These are phyloP conservation scores for Fusarium anguioides DNA, from an alignment of 2,329 filamentous ascomycete genomes.

Conservation along the genomic window DNA sequence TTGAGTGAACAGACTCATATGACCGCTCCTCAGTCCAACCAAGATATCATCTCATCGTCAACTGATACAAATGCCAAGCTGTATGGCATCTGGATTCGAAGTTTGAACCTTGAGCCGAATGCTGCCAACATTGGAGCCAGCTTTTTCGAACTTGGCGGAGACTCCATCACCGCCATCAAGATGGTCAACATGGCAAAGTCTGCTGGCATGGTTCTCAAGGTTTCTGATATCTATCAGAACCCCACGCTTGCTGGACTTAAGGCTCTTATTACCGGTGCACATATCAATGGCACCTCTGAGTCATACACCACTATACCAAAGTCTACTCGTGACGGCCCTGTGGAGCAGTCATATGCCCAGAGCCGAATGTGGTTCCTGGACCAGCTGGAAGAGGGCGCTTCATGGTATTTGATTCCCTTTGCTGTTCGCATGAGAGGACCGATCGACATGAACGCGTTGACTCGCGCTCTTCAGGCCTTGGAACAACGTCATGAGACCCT, in stretches of 20 bases:
- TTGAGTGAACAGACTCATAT: neutral
- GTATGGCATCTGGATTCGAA: neutral
- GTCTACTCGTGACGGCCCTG: neutral
- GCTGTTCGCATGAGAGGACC: conserved; percentile 4
- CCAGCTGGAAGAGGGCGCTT: neutral
- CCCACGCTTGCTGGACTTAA: neutral
- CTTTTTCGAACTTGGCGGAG: conserved; percentile 8
- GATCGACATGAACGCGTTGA: neutral
- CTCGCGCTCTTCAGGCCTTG: neutral
- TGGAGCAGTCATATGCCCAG: conserved; percentile 19
- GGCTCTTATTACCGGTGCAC: neutral
- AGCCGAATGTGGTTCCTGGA: conserved; percentile 18
- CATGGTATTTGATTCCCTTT: conserved; percentile 8
- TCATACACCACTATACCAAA: neutral
- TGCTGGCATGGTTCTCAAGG: neutral
- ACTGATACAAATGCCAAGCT: neutral
- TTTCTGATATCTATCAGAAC: conserved; percentile 8
- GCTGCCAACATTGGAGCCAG: neutral
- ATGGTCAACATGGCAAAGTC: conserved; percentile 15
- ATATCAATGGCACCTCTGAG: neutral
- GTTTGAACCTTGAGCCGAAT: neutral
- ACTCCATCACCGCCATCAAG: conserved; percentile 18
- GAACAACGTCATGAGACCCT: neutral
- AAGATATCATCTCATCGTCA: rapidly evolving
- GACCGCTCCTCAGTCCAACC: rapidly evolving